Evolutionary conservation across 257 asterid genomes (phyloP), one percentile per base, ranked within the genome.

Genomic region (Solanum clarkiae): DNA sequence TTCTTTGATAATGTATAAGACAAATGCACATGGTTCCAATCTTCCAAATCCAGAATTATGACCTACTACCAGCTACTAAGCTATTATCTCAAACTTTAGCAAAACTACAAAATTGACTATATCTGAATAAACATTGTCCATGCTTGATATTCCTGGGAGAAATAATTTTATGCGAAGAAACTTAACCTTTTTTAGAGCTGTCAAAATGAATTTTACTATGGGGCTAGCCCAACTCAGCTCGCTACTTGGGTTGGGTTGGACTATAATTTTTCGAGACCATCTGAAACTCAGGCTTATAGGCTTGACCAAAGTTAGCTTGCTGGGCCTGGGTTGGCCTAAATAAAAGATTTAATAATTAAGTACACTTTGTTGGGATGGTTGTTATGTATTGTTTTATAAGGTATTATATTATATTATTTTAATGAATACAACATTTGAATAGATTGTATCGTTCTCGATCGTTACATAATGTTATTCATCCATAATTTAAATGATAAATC

Each of bases 21-120:
- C 88, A 72, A 56, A 72, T 14, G 86, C 90, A 87, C 88, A 85
- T 85, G 90, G 79, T 53, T 24, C 82, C 8, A 77, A 29, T 51
- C 62, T 77, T 49, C 13, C 16, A 40, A 70, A 70, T 40, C 79
- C n/a, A 70, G 16, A 24, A 77, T 26, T 24, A 77, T 77, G 79
- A 80, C 69, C 44, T 83, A 60, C 86, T 53, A 83, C 84, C 84
- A 75, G 60, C 60, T 77, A 53, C 79, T 26, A 12, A 57, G 80
- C 10, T 15, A 81, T 14, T 47, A 74, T 26, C 63, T 15, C 82
- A 49, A 74, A 77, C 24, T 44, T 20, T 45, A 49, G 11, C 60
- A 47, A 45, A 75, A 49, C 32, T 24, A 75, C 62, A 75, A 75
- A 49, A 29, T 16, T 65, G 1, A 47, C 81, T 74, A 22, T 4